A percentile compares a stretch with the other conserved stretches of the same genome.
Evolutionary conservation across 805 yeast species (phyloP).

Genomic region (Tetrapisispora iriomotensis): DNA sequence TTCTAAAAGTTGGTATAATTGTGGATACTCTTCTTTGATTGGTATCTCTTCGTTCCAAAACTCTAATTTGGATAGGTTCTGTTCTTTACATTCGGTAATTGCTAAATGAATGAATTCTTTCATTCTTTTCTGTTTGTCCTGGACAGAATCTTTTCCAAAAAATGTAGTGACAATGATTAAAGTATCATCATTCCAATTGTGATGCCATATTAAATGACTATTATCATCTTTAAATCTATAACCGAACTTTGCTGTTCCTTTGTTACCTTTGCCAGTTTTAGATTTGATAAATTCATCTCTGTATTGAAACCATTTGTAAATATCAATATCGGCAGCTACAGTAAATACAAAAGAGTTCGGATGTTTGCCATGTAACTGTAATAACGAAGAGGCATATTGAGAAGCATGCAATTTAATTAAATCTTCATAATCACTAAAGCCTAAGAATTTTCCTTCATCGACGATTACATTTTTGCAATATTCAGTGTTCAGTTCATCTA

Average conservation of each 20-base stretch:
- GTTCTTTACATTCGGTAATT: constrained; percentile 27
- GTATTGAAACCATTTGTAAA: constrained; percentile 35
- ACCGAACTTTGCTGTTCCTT: constrained; percentile 23
- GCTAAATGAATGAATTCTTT: constrained; percentile 27
- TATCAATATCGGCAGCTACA: constrained; percentile 31
- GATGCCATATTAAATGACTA: constrained; percentile 37
- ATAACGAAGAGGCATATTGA: constrained; percentile 13
- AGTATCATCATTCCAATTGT: constrained; percentile 31
- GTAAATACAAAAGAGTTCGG: constrained; percentile 22
- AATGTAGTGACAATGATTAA: constrained; percentile 25
- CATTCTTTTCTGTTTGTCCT: constrained; percentile 14
- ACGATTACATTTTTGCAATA: constrained; percentile 7
- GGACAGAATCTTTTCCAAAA: constrained; percentile 7
- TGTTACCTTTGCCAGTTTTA: constrained; percentile 8
- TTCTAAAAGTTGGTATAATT: constrained; percentile 12
- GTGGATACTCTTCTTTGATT: constrained; percentile 12
- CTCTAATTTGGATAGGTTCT: constrained; percentile 21
- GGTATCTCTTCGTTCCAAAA: constrained; percentile 36
- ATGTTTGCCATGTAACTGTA: constrained; percentile 14
- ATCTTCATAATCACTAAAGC: constrained; percentile 26
- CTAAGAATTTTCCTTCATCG: constrained; percentile 18
- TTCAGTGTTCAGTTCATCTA: constrained; percentile 13
- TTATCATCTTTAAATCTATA: constrained; percentile 17
- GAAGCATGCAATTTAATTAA: constrained; percentile 23
- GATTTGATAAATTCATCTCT: constrained; percentile 31